Evolutionary conservation across 2,329 filamentous ascomycete species (phyloP), one percentile per base, ranked within the genome.

Genomic region (Leptographium procerum): DNA sequence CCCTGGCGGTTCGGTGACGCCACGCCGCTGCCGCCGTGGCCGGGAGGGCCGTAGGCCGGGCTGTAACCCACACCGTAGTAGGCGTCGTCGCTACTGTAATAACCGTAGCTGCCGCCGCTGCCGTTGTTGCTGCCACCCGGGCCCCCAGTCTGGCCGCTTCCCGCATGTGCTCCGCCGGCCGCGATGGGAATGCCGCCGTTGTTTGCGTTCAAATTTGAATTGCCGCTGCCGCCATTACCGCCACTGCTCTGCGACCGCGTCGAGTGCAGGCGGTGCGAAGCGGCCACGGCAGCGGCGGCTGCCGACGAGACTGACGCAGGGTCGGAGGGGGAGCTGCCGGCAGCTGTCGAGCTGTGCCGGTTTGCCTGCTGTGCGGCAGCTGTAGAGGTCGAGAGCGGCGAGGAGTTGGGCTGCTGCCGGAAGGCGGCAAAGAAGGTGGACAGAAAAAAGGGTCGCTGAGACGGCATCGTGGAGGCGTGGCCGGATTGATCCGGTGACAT

Each of bases 401-500:
- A 63, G 48, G 73, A 63, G 24, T 74, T 69, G 14, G 70, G 67
- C 65, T 76, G 76, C 59, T 77, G 76, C 56, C 78, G 77, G 66
- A 81, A 79, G 68, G 78, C 77, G 67, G 77, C 75, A 68, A 81
- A 74, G 71, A 81, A 80, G 65, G 75, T 77, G 52, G 78, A 79
- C 65, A 81, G 76, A 71, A 81, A 80, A 68, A 76, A 81, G 52
- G 78, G 77, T 55, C 78, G 76, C 65, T 81, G 78, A 40, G 77
- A 77, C 53, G 78, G 74, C 77, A 80, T 80, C 57, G 40, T 68
- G 62, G 56, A 11, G 11, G 19, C 16, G 14, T 43, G 29, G 33
- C 22, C 47, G 47, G 16, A 19, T 2, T 28, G 24, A 26, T 16
- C 45, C 22, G 45, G 45, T 7, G 45, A 48, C 45, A 48, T 48